These are phyloP conservation scores for Salix purpurea DNA, from an alignment of 345 rosid species.

Conservation along the genomic window DNA sequence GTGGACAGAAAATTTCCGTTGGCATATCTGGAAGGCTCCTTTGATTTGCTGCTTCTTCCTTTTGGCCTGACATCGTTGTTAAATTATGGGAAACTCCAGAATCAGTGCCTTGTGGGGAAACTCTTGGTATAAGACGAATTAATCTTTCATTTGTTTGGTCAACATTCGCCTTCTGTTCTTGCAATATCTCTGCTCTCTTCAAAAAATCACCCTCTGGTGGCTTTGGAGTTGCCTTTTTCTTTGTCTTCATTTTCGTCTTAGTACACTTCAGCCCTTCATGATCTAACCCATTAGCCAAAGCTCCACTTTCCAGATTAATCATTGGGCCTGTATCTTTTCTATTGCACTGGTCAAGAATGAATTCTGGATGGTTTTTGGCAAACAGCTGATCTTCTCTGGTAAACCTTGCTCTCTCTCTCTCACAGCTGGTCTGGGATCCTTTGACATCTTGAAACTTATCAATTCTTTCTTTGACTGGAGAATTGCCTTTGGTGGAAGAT, in stretches of 20 bases:
- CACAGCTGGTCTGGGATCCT: background rate
- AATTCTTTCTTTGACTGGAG: conserved; percentile 25
- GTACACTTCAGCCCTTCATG: conserved; percentile 24
- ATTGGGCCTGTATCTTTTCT: conserved; percentile 30
- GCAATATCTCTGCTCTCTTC: conserved; percentile 29
- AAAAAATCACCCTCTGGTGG: conserved; percentile 24
- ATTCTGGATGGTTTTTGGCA: conserved; percentile 16
- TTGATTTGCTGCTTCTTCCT: conserved; percentile 30
- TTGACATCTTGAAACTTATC: conserved; percentile 29
- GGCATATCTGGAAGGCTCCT: conserved; percentile 38
- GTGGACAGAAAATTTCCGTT: conserved; percentile 21
- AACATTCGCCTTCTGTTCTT: conserved; percentile 23
- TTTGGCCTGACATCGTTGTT: conserved; percentile 16
- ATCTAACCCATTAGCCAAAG: conserved; percentile 25
- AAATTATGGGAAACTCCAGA: conserved; percentile 31
- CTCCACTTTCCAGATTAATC: conserved; percentile 17
- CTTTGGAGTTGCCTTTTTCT: conserved; percentile 21
- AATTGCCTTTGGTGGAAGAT: conserved; percentile 35
- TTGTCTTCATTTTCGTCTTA: conserved; percentile 9
- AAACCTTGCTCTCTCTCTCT: conserved; percentile 16
- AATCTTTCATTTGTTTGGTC: conserved; percentile 31
- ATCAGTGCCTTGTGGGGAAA: conserved; percentile 29
- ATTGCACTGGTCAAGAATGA: conserved; percentile 25
- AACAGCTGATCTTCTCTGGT: conserved; percentile 25
- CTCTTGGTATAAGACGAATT: conserved; percentile 46